phyloP scores from a whole-genome alignment of 192 early-diverging fungal species.

The Pecoramyces ruminantium region DNA sequence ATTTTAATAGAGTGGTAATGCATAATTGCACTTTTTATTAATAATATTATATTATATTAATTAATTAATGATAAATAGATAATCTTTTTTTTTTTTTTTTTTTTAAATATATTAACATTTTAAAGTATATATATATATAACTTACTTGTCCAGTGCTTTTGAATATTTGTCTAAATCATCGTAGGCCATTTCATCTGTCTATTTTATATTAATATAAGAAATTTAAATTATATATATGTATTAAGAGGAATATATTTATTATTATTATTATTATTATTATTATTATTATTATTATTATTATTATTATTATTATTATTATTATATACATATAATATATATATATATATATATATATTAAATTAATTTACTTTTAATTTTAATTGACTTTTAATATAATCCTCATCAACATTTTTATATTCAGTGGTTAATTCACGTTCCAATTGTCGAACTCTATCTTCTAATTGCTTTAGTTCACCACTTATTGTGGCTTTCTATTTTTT shows the following conservation, averaged over 20 bases:
- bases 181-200: slow-evolving; percentile 60
- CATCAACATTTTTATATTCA: slow-evolving; percentile 64
- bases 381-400: slow-evolving; percentile 44
- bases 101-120: too few species aligned
- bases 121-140: background rate
- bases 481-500: slow-evolving; percentile 28
- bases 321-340: too few species aligned
- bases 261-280: too few species aligned
- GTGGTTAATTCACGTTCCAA: slow-evolving; percentile 40
- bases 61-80: too few species aligned
- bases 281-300: too few species aligned
- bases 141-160: slow-evolving; percentile 57
- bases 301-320: too few species aligned
- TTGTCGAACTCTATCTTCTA: slow-evolving; percentile 36
- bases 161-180: slow-evolving; percentile 70
- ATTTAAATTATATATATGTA: too few species aligned
- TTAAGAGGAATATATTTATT: too few species aligned
- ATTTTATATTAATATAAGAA: background rate
- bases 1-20: slow-evolving; percentile 84
- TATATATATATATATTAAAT: slow-evolving; percentile 1
- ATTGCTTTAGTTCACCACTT: slow-evolving; percentile 61
- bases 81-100: too few species aligned
- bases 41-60: too few species aligned
- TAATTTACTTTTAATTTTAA: slow-evolving; percentile 42
- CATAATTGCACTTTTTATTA: slow-evolving; percentile 54